phyloP scores from a whole-genome alignment of 2,329 filamentous ascomycete genomes.

The Sporothrix mexicana region DNA sequence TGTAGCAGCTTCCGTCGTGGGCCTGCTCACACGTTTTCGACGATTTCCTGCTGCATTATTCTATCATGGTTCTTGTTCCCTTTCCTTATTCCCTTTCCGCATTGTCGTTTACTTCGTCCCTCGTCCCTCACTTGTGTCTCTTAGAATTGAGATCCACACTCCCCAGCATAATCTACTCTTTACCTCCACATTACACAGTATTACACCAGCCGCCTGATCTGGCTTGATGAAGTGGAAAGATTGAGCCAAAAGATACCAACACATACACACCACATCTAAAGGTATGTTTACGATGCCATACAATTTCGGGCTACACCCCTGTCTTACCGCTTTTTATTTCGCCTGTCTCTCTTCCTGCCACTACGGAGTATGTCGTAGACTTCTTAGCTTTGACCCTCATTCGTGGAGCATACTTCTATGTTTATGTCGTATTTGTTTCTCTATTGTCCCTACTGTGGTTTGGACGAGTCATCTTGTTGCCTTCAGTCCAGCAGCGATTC shows the following conservation, averaged over 20 bases:
- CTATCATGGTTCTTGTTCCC: not conserved
- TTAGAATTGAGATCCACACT: constrained; percentile 24
- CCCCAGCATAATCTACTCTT: not conserved
- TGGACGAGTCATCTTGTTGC: not conserved
- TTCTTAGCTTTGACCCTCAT: not conserved
- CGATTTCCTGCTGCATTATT: not conserved
- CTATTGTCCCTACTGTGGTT: not conserved
- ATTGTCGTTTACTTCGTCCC: not conserved
- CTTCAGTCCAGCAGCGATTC: not conserved
- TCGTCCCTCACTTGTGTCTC: not conserved
- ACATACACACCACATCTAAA: not conserved
- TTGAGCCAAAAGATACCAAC: not conserved
- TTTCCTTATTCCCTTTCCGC: not conserved
- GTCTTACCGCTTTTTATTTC: constrained; percentile 3
- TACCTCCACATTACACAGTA: too few species aligned
- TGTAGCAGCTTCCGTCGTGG: too few species aligned
- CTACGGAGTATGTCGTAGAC: not conserved
- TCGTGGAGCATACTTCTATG: not conserved
- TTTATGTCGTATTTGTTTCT: not conserved
- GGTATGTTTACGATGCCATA: too few species aligned
- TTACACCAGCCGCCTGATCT: not conserved
- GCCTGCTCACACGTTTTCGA: not conserved
- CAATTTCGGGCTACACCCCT: not conserved
- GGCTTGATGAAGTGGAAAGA: not conserved
- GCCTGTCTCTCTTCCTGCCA: not conserved